Evolutionary conservation across 768 basidiomycete genomes (phyloP), one percentile per base, ranked within the genome.

Genomic region (Mycena galopus): DNA sequence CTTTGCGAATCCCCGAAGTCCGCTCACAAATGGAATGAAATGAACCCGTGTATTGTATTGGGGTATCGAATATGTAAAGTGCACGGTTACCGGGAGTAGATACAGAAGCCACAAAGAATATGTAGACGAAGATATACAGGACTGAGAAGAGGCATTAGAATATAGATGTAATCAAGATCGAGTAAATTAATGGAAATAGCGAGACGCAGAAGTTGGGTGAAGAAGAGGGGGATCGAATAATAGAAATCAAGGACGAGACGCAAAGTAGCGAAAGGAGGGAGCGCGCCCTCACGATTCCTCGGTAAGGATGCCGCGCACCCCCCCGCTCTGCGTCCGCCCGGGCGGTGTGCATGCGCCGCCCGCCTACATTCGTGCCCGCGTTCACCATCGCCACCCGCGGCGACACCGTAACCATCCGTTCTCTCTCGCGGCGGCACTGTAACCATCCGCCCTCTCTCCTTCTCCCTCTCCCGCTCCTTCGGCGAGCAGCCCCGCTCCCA

Each of bases 61-160:
- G 66, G 66, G 66, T 67, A 59, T 67, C 30, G 44, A 67, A 67
- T 67, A 59, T 59, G 58, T 57, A 59, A 57, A 30, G 30, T 67
- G 65, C 65, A 47, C 42, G 25, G 64, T 37, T 51, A 53, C 23
- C 60, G 32, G 63, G 47, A 64, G 60, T 44, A 44, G 51, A 65
- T 53, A 65, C 64, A 65, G 55, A 35, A 35, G 29, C 23, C 11
- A 59, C 32, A 33, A 33, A 42, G 66, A 67, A 47, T 59, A 67
- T 35, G 56, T 58, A 58, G 57, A 67, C 21, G n/a, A n/a, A n/a
- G 14, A 67, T 65, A 65, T 65, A 53, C 33, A 65, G 25, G 27
- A 44, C 51, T 56, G 55, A 65, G 63, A 66, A 42, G 27, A 35
- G 50, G 30, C 51, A 53, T 53, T 53, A 23, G 35, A 35, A 59